Conservation (phyloP, 306 rosid species). For the Dicorynia guianensis region DNA sequence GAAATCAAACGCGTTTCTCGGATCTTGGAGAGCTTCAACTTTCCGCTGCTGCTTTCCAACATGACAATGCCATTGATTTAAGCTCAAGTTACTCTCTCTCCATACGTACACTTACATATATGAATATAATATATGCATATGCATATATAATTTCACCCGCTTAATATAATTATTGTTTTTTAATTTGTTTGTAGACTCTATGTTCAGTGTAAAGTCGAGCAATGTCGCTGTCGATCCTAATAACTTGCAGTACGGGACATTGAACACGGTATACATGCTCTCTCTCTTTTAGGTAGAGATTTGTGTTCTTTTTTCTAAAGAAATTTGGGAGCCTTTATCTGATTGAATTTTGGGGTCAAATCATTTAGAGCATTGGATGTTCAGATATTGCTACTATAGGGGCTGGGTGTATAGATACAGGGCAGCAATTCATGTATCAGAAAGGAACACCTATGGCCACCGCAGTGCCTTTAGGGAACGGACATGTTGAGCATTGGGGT, state of each 20-base stretch:
- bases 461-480: conserved; percentile 61
- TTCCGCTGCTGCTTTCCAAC: conserved; percentile 65
- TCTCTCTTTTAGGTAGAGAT: conserved; percentile 5
- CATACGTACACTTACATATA: not conserved
- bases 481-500: conserved; percentile 76
- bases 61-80: conserved; percentile 78
- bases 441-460: conserved; percentile 41
- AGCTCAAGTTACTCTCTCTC: conserved; percentile 64
- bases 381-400: conserved; percentile 60
- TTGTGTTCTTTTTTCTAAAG: not conserved
- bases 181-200: conserved; percentile 52
- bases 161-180: conserved; percentile 13
- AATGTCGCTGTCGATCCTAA: conserved; percentile 54
- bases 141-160: not conserved
- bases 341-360: conserved; percentile 2
- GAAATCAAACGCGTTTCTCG: conserved; percentile 61
- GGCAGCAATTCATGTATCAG: conserved; percentile 51
- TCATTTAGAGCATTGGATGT: conserved; percentile 50
- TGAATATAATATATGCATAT: not conserved
- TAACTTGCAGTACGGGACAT: conserved; percentile 62
- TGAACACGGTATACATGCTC: conserved; percentile 55
- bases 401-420: conserved; percentile 58
- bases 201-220: conserved; percentile 67
- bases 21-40: conserved; percentile 73
- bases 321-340: not conserved